These are phyloP conservation scores for Kurtzmaniella quercitrusa DNA, from an alignment of 1,139 yeast genomes.

Conservation along the genomic window DNA sequence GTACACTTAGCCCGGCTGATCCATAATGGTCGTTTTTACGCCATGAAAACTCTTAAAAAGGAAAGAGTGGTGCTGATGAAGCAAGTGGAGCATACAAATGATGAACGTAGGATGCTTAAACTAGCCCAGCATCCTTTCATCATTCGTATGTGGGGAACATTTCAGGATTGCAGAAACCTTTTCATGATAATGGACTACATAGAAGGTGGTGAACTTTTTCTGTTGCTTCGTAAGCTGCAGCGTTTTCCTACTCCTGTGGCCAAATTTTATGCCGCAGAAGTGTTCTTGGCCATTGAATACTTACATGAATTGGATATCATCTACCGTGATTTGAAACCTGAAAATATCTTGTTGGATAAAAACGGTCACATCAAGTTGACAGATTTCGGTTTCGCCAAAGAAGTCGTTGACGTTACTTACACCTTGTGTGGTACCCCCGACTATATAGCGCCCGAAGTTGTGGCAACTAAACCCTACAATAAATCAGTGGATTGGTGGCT, in stretches of 20 bases:
- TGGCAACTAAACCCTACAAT: constrained; percentile 58
- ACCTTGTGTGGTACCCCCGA: constrained; percentile 65
- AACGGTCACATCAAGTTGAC: constrained; percentile 60
- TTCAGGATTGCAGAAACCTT: constrained; percentile 52
- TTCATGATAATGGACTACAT: constrained; percentile 64
- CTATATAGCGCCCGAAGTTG: constrained; percentile 62
- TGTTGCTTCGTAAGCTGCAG: constrained; percentile 54
- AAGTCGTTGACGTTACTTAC: constrained; percentile 55
- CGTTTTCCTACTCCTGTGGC: constrained; percentile 62
- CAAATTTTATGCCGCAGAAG: constrained; percentile 62
- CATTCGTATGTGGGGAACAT: constrained; percentile 65
- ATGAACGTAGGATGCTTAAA: constrained; percentile 54
- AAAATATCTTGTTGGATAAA: constrained; percentile 53
- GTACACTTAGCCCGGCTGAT: constrained; percentile 57
- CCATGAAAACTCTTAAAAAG: constrained; percentile 56
- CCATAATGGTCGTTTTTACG: constrained; percentile 58
- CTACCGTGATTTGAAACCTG: constrained; percentile 60
- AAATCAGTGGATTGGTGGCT: constrained; percentile 68
- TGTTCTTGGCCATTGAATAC: constrained; percentile 54
- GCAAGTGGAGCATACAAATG: constrained; percentile 63
- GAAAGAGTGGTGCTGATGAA: constrained; percentile 58
- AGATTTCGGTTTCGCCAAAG: constrained; percentile 62
- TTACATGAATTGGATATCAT: constrained; percentile 55
- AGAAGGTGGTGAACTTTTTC: constrained; percentile 60
- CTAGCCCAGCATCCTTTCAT: constrained; percentile 57